Evolutionary conservation across 179 eudicot species (phyloP), one percentile per base, ranked within the genome.

Genomic region (Silene noctiflora): DNA sequence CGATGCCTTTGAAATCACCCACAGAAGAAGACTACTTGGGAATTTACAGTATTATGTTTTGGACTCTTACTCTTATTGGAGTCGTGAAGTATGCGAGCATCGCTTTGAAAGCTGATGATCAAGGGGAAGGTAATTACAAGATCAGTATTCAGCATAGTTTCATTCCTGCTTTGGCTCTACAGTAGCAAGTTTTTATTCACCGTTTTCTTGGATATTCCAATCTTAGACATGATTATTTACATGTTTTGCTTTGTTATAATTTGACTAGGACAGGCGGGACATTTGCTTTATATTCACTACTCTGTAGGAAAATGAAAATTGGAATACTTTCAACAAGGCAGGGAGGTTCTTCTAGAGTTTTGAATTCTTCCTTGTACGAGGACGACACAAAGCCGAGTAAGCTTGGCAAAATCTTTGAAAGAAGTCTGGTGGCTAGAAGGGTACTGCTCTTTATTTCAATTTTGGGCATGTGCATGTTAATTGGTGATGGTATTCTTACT

Each of bases 381-480:
- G 67, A 63, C 60, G 71, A 76, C 61, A 48, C 53, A 60, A 85
- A 85, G 82, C 82, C 42, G 17, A 86, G 85, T 78, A 81, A 71
- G 75, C 81, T 89, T 31, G 82, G 84, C 24, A 86, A 81, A 35
- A 76, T 89, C 63, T 81, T 88, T 25, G 86, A 86, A 65, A 86
- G 53, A 68, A 89, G 86, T 83, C 20, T 89, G 72, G 81, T 86
- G 72, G 88, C 91, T 53, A 85, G 89, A 81, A 82, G 91, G 77
- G 69, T 88, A 44, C 72, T 89, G 77, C 88, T 89, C 56, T 89
- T 88, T 76, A 85, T 89, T 77, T 85, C 92, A 24, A 86, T 89
- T 78, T 78, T 89, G 19, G 92, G 93, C 73, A 89, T 87, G 90
- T 88, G 91, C 83, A 88, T 88, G 91, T 76, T 88, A 22, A 88